phyloP scores from a whole-genome alignment of 345 rosid species.

The Populus simonii region DNA sequence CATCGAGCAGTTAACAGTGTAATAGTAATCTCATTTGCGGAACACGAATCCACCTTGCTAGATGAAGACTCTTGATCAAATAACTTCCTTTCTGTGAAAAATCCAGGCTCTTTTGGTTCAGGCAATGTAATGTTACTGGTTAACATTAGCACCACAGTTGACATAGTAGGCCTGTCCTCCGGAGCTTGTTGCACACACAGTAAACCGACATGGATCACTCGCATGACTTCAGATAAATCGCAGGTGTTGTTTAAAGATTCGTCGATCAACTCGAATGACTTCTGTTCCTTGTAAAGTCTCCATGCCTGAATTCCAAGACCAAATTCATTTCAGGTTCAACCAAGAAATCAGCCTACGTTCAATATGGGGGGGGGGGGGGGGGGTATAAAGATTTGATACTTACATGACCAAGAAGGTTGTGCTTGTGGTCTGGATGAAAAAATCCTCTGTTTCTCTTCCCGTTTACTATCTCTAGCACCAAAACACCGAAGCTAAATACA shows the following conservation, averaged over 20 bases:
- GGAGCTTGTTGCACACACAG: slow-evolving; percentile 28
- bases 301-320: slow-evolving; percentile 17
- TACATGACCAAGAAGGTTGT: slow-evolving; percentile 35
- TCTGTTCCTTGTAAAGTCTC: slow-evolving; percentile 21
- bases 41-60: slow-evolving; percentile 8
- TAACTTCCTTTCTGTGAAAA: slow-evolving; percentile 22
- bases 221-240: background rate
- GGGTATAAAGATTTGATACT: background rate
- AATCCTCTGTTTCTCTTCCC: slow-evolving; percentile 30
- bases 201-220: slow-evolving; percentile 24
- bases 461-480: slow-evolving; percentile 28
- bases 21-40: slow-evolving; percentile 13
- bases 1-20: slow-evolving; percentile 19
- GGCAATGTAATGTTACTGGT: slow-evolving; percentile 20
- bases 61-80: slow-evolving; percentile 10
- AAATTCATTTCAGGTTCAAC: background rate
- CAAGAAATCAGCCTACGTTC: background rate
- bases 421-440: slow-evolving; percentile 20
- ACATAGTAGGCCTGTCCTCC: slow-evolving; percentile 29
- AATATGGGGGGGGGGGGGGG: background rate
- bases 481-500: slow-evolving; percentile 32
- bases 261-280: slow-evolving; percentile 12
- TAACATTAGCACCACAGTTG: slow-evolving; percentile 23
- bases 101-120: slow-evolving; percentile 26
- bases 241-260: background rate